Conservation (phyloP, 2,329 filamentous ascomycete species). For the Arthroderma uncinatum region DNA sequence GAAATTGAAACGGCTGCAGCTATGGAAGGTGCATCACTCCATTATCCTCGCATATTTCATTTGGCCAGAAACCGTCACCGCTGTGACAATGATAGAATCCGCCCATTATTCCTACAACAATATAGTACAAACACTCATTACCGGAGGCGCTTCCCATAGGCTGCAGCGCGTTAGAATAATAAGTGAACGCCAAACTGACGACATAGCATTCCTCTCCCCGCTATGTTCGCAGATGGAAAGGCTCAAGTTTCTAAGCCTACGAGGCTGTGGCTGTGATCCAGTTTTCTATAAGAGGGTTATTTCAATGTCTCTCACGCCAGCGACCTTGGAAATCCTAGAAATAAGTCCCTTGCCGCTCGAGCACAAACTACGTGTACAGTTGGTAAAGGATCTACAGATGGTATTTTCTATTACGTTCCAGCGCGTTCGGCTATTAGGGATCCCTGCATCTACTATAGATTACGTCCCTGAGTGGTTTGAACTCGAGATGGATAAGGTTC, state of each 20-base stretch:
- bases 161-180: conserved; percentile 9
- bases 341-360: conserved; percentile 13
- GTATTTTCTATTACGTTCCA: background rate
- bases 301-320: background rate
- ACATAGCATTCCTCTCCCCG: background rate
- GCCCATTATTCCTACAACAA: background rate
- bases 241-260: conserved; percentile 23
- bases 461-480: conserved; percentile 14
- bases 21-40: background rate
- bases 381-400: background rate
- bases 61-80: conserved; percentile 18
- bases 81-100: background rate
- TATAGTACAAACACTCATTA: background rate
- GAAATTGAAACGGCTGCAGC: conserved; percentile 16
- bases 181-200: conserved; percentile 16
- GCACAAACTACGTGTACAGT: background rate
- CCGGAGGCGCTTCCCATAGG: background rate
- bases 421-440: conserved; percentile 21
- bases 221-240: conserved; percentile 17
- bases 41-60: background rate
- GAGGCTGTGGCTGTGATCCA: conserved; percentile 19
- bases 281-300: conserved; percentile 17
- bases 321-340: conserved; percentile 22
- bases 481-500: conserved; percentile 21
- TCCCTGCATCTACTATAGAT: conserved; percentile 20